phyloP scores from a whole-genome alignment of 352 stramenopile genomes.

The Phytophthora aleatoria region DNA sequence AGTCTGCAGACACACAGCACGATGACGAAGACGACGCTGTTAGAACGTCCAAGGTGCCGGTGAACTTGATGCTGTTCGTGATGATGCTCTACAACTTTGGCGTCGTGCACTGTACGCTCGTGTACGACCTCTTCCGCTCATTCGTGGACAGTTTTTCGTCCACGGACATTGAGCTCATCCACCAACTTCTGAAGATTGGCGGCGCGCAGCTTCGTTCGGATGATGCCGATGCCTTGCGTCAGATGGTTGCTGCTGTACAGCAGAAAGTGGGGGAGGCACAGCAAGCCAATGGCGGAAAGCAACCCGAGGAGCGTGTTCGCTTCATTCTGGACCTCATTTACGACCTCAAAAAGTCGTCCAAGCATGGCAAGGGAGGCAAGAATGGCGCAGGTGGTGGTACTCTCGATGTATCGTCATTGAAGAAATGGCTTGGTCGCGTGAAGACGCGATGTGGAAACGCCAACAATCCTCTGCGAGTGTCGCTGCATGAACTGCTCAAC shows the following conservation, averaged over 20 bases:
- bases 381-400: slow-evolving; percentile 34
- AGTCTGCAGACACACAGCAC: slow-evolving; percentile 15
- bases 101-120: slow-evolving; percentile 86
- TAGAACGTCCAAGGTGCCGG: slow-evolving; percentile 59
- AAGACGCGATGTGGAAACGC: slow-evolving; percentile 88
- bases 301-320: slow-evolving; percentile 66
- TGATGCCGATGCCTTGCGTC: slow-evolving; percentile 80
- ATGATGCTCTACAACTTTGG: slow-evolving; percentile 92
- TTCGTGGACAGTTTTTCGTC: slow-evolving; percentile 78
- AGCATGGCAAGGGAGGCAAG: slow-evolving; percentile 75
- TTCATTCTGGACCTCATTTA: slow-evolving; percentile 96
- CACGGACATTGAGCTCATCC: slow-evolving; percentile 88
- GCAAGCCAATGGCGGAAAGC: slow-evolving; percentile 29
- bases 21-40: slow-evolving; percentile 35
- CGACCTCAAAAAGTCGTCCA: slow-evolving; percentile 96
- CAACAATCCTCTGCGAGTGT: slow-evolving; percentile 77
- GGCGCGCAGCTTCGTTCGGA: slow-evolving; percentile 85
- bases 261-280: slow-evolving; percentile 62
- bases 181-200: slow-evolving; percentile 83
- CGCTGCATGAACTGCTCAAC: slow-evolving; percentile 74
- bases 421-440: slow-evolving; percentile 95
- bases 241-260: slow-evolving; percentile 87
- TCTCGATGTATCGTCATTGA: slow-evolving; percentile 82
- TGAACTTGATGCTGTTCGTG: slow-evolving; percentile 89
- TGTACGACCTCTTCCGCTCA: slow-evolving; percentile 91